Evolutionary conservation across 2,329 filamentous ascomycete genomes (phyloP).

Genomic region (Monosporascus sp.): DNA sequence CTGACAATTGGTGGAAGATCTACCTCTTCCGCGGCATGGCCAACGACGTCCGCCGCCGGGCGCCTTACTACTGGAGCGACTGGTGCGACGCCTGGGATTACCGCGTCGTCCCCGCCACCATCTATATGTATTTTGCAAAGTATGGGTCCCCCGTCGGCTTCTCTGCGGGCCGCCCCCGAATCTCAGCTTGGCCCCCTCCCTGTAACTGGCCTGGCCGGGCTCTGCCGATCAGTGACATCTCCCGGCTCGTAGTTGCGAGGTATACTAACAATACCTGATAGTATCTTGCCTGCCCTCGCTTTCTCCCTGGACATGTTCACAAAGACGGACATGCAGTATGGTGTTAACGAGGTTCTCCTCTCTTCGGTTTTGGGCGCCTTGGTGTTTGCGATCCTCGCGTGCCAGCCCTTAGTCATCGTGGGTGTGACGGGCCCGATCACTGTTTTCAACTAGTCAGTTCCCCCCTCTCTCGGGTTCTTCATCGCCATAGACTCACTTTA

Average conservation of each 20-base stretch:
- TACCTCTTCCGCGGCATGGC: conserved; percentile 73
- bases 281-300: conserved; percentile 79
- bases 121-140: conserved; percentile 97
- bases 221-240: too few relatives aligned
- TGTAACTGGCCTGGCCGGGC: too few relatives aligned
- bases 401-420: conserved; percentile 84
- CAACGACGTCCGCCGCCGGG: conserved; percentile 68
- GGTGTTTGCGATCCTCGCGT: conserved; percentile 74
- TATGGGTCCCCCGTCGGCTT: conserved; percentile 33
- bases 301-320: conserved; percentile 93
- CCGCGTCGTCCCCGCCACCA: conserved; percentile 76
- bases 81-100: conserved; percentile 89
- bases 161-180: not conserved
- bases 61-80: conserved; percentile 75
- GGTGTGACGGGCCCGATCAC: conserved; percentile 89
- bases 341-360: conserved; percentile 87
- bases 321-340: conserved; percentile 78
- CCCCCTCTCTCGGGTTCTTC: not conserved
- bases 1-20: conserved; percentile 64
- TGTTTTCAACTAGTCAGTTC: conserved; percentile 77
- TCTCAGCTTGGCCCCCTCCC: too few relatives aligned
- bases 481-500: conserved; percentile 1
- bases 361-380: conserved; percentile 77
- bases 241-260: too few relatives aligned
- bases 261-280: conserved; percentile 30